Evolutionary conservation across 768 basidiomycete species (phyloP).

Genomic region (Russula olivacea): DNA sequence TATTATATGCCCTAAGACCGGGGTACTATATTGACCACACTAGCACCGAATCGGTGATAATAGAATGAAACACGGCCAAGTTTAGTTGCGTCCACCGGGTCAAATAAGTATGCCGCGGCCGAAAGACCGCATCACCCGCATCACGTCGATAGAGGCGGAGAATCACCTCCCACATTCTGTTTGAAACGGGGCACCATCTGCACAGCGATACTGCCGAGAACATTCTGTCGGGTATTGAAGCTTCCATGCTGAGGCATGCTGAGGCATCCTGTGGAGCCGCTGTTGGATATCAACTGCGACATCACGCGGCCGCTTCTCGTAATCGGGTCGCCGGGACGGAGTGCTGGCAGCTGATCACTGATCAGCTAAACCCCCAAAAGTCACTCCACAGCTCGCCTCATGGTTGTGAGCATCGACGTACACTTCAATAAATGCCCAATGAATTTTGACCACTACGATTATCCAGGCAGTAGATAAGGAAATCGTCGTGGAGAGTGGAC

Average conservation of each 20-base stretch:
- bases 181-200: background rate
- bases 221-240: background rate
- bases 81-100: background rate
- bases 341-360: too few species aligned
- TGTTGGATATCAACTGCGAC: background rate
- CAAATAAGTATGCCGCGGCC: background rate
- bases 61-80: background rate
- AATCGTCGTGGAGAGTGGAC: conserved; percentile 1
- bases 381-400: too few species aligned
- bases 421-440: background rate
- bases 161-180: background rate
- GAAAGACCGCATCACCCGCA: background rate
- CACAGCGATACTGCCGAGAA: background rate
- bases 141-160: background rate
- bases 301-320: background rate
- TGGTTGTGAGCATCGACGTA: background rate
- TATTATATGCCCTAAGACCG: background rate
- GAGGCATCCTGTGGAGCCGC: background rate
- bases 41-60: background rate
- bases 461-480: conserved; percentile 18
- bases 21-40: background rate
- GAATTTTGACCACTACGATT: conserved; percentile 6
- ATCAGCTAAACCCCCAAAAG: background rate
- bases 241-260: background rate
- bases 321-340: background rate